Conservation (phyloP, 768 basidiomycete species). For the Naganishia vaughanmartiniae region DNA sequence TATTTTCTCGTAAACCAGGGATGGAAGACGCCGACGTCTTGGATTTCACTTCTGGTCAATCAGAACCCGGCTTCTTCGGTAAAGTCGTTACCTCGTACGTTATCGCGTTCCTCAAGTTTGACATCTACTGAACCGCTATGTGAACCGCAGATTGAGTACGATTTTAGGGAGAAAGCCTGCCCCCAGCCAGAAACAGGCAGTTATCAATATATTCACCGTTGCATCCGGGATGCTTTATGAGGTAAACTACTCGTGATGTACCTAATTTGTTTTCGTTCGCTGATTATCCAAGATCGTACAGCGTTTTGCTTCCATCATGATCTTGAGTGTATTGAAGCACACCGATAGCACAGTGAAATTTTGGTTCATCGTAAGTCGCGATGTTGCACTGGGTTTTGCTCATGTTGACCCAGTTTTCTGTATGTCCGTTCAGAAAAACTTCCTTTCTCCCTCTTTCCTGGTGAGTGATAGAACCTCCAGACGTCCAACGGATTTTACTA, state of each 20-base stretch:
- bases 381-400: background rate
- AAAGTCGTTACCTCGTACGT: constrained; percentile 28
- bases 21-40: constrained; percentile 82
- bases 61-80: constrained; percentile 11
- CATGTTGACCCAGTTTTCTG: background rate
- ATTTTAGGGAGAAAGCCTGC: constrained; percentile 29
- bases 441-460: constrained; percentile 93
- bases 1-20: constrained; percentile 66
- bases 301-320: constrained; percentile 98
- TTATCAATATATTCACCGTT: constrained; percentile 98
- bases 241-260: constrained; percentile 56
- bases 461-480: constrained; percentile 55
- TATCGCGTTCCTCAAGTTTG: background rate
- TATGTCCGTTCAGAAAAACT: constrained; percentile 62
- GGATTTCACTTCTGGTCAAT: constrained; percentile 33
- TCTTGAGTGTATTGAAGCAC: constrained; percentile 88
- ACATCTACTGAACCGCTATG: background rate
- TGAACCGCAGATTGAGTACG: constrained; percentile 6
- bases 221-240: constrained; percentile 95
- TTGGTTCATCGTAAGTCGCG: constrained; percentile 78
- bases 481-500: background rate
- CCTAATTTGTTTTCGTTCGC: constrained; percentile 25
- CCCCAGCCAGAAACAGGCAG: constrained; percentile 61
- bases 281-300: constrained; percentile 46
- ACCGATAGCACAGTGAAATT: constrained; percentile 95